Evolutionary conservation across 345 rosid genomes (phyloP), one percentile per base, ranked within the genome.

Genomic region (Eucalyptus regnans): DNA sequence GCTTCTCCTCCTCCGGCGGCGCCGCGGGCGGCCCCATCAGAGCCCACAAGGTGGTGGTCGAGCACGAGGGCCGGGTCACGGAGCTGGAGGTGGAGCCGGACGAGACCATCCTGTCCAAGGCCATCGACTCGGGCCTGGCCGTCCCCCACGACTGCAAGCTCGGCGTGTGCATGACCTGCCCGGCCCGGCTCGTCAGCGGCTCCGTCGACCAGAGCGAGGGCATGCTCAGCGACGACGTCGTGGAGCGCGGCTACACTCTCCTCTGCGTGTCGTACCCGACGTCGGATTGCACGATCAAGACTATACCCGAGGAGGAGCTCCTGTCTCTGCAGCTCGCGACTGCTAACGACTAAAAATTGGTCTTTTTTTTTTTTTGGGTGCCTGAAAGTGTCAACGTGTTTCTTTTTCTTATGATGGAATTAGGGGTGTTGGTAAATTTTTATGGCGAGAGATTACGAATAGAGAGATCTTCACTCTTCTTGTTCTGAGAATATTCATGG

Each of bases 81-180:
- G 98, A 95, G 88, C 92, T 98, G 49, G 96, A 96, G 41, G 99
- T 98, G 9, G 99, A 97, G 60, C 93, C 95, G 9, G 98, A 96
- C 87, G 98, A 98, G 94, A 95, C 93, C 87, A 98, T 98, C 37
- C 92, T 97, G 25, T 92, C 97, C 31, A 97, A 95, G 93, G 99
- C 98, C 31, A 44, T 98, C 89, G 99, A 97, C 83, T 90, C 93
- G 11, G 99, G 99, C 12, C 48, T 98, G 88, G 66, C 91, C 10
- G 96, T 96, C 51, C 98, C 99, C 4, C 96, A 98, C 89, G 99
- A 97, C 89, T 97, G 99, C 92, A 94, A 96, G 76, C 99, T 98
- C 71, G 99, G 99, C 29, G 99, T 98, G 79, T 98, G 98, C 95
- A 98, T 98, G 99, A 98, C 99, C 51, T 98, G 98, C 91, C 99